A percentile compares a stretch with the other conserved stretches of the same genome.
Conservation (phyloP, 2,329 filamentous ascomycete species). For the Blumeria hordei region DNA sequence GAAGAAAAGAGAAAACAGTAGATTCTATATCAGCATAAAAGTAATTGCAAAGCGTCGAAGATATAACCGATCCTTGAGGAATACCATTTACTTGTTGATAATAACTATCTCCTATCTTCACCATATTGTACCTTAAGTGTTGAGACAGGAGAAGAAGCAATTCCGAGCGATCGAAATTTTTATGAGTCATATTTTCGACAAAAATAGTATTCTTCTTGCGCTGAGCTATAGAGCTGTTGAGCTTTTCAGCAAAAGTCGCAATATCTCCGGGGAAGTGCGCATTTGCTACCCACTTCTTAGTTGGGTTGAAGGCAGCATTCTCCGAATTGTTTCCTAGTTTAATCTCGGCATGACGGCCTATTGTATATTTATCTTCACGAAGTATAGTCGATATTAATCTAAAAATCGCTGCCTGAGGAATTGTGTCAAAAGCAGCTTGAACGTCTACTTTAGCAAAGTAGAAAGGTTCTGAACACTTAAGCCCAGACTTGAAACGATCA, state of each 20-base stretch:
- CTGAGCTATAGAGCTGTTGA: slow-evolving; percentile 12
- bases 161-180: slow-evolving; percentile 27
- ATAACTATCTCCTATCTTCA: slow-evolving; percentile 71
- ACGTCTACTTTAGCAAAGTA: slow-evolving; percentile 92
- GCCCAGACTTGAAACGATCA: slow-evolving; percentile 35
- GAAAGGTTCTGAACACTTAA: slow-evolving; percentile 22
- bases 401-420: slow-evolving; percentile 58
- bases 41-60: slow-evolving; percentile 73
- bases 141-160: slow-evolving; percentile 48
- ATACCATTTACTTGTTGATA: slow-evolving; percentile 79
- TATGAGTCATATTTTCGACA: slow-evolving; percentile 40
- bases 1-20: slow-evolving; percentile 42
- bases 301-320: slow-evolving; percentile 7
- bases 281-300: slow-evolving; percentile 12
- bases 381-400: slow-evolving; percentile 35
- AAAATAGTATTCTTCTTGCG: slow-evolving; percentile 42
- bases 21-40: slow-evolving; percentile 79
- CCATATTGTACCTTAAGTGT: slow-evolving; percentile 65
- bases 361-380: slow-evolving; percentile 36
- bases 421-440: slow-evolving; percentile 79
- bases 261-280: slow-evolving; percentile 11
- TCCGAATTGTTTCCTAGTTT: slow-evolving; percentile 19
- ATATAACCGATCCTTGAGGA: slow-evolving; percentile 77
- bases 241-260: slow-evolving; percentile 12
- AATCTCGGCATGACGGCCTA: slow-evolving; percentile 54